Base-by-base conservation (phyloP, 768 basidiomycete genomes). In the Panellus pusillus region DNA sequence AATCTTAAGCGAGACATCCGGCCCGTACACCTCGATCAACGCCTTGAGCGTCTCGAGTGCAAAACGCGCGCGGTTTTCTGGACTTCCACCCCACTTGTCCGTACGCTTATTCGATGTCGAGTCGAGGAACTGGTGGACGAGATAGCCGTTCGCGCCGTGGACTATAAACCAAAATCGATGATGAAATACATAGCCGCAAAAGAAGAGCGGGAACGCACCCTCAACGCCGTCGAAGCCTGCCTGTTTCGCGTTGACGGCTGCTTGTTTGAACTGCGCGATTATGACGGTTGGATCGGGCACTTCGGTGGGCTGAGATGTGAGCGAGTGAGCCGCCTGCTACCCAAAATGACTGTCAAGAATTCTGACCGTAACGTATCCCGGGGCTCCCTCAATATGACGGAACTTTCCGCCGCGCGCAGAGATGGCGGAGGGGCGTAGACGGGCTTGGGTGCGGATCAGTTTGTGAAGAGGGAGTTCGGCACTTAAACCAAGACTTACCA, bases 11-110 rank as follows among this genome's bases (percentile, higher is more conserved):
- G 64, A 71, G 41, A 68, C 64, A 32, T 65, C 57, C 5, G 65
- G 67, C 12, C 72, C 72, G 47, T 61, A 68, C 32, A 70, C 70
- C 9, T 67, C 62, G 32, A 62, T 49, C 19, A 69, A 37, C 13
- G 62, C 67, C 42, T 68, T 65, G 40, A 69, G 45, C 32, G 61
- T 66, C 58, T 73, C 72, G 15, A 72, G 61, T 1, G 64, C 55
- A 61, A 78, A 76, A 9, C 73, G 61, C 2, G 64, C 54, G 28
- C 77, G 67, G 63, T 75, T 75, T 59, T 75, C 71, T 31, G 71
- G 43, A 9, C 67, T 67, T 3, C 76, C 76, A 12, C 76, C 76
- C 68, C 72, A 79, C 44, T 49, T 49, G 43, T 55, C 74, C 12
- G 68, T 73, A 35, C 73, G 69, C 35, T 69, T 57, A 65, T 75